Conservation (phyloP, 768 basidiomycete species). For the Hortiboletus campestris region DNA sequence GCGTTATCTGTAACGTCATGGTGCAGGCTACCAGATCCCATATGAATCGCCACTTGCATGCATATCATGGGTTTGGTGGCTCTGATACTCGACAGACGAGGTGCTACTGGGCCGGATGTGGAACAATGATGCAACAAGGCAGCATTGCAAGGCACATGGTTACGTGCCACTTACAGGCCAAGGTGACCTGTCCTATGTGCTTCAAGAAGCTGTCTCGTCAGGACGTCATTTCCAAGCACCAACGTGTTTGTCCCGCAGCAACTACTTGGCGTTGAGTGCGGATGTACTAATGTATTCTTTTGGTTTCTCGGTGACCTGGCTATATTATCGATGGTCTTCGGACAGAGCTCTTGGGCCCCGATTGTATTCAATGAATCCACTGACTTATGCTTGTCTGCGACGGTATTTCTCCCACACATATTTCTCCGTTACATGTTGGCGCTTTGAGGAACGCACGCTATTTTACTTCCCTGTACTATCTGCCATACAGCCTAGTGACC, state of each 20-base stretch:
- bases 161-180: constrained; percentile 26
- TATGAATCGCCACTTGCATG: constrained; percentile 28
- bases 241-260: constrained; percentile 24
- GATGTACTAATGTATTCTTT: neutral
- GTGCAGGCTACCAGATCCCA: constrained; percentile 23
- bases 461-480: neutral
- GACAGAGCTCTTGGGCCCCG: neutral
- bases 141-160: constrained; percentile 29
- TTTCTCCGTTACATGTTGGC: neutral
- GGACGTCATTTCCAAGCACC: constrained; percentile 28
- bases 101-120: constrained; percentile 23
- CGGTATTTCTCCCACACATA: neutral
- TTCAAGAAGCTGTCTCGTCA: constrained; percentile 28
- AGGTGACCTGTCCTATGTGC: constrained; percentile 28
- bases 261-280: constrained; percentile 10
- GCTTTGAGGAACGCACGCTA: constrained; percentile 2
- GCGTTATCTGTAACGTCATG: constrained; percentile 10
- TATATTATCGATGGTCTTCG: neutral
- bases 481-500: neutral
- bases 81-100: constrained; percentile 18
- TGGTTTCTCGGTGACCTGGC: neutral
- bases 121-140: constrained; percentile 26
- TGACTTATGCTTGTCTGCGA: neutral
- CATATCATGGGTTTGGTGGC: constrained; percentile 22
- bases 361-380: neutral